Conservation (phyloP, 1,284 basidiomycete species). For the Tremellales sp. region DNA sequence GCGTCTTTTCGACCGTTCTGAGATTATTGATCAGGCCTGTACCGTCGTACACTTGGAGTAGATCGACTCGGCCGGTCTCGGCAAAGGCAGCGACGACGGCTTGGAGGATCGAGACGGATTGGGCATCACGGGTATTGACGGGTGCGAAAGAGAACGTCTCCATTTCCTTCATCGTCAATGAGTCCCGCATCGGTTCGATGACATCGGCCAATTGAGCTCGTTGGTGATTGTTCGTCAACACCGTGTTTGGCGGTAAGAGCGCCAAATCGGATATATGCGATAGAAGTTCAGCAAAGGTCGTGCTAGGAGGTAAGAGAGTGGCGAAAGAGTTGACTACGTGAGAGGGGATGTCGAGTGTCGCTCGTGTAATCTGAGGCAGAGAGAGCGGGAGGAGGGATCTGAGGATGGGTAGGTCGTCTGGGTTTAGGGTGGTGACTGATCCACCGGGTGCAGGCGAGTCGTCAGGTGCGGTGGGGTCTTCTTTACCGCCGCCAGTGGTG, state of each 20-base stretch:
- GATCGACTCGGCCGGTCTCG: conserved; percentile 40
- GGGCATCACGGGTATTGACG: conserved; percentile 51
- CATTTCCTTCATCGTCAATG: conserved; percentile 56
- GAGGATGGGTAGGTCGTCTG: conserved; percentile 64
- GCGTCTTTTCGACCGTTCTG: conserved; percentile 50
- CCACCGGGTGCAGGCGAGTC: conserved; percentile 54
- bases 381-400: conserved; percentile 50
- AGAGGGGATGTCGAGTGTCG: conserved; percentile 47
- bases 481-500: background rate
- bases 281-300: conserved; percentile 36
- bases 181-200: conserved; percentile 50
- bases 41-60: conserved; percentile 42
- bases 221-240: conserved; percentile 48
- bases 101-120: conserved; percentile 44
- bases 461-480: conserved; percentile 14
- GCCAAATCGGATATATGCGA: conserved; percentile 47
- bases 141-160: conserved; percentile 52
- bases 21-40: conserved; percentile 53
- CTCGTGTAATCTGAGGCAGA: conserved; percentile 50
- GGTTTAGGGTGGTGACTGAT: conserved; percentile 67
- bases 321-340: conserved; percentile 46
- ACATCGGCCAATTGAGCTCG: conserved; percentile 48
- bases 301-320: conserved; percentile 46
- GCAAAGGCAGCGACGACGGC: conserved; percentile 47
- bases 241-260: conserved; percentile 53